These are phyloP conservation scores for Fusarium gaditjirri DNA, from an alignment of 2,329 filamentous ascomycete species.

Conservation along the genomic window DNA sequence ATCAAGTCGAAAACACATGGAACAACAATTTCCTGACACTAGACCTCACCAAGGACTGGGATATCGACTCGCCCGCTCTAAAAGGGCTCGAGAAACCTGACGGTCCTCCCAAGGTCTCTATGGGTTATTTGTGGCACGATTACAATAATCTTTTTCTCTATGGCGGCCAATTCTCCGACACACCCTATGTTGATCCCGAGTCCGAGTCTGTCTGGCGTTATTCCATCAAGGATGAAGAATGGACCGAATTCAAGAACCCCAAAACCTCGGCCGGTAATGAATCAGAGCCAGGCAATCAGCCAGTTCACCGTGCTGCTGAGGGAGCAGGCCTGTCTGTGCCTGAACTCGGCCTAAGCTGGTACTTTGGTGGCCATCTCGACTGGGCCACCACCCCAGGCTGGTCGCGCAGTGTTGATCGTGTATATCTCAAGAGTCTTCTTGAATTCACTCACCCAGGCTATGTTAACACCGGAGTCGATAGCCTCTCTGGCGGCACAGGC, in stretches of 20 bases:
- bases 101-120: conserved; percentile 76
- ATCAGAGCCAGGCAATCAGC: conserved; percentile 64
- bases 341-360: conserved; percentile 77
- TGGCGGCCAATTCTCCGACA: conserved; percentile 77
- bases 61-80: conserved; percentile 70
- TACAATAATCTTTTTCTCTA: conserved; percentile 77
- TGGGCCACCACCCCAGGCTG: conserved; percentile 68
- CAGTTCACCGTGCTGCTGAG: conserved; percentile 76
- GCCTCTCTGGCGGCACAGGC: conserved; percentile 61
- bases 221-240: conserved; percentile 65
- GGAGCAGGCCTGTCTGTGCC: conserved; percentile 78
- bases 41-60: conserved; percentile 80
- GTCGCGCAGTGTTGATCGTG: conserved; percentile 70
- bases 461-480: conserved; percentile 69
- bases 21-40: conserved; percentile 79
- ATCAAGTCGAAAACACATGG: conserved; percentile 74
- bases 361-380: conserved; percentile 82
- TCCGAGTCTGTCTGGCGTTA: conserved; percentile 77
- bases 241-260: conserved; percentile 71
- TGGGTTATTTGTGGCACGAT: conserved; percentile 82
- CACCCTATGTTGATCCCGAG: conserved; percentile 64
- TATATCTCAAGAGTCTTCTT: conserved; percentile 79
- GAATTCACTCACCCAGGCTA: conserved; percentile 81
- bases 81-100: conserved; percentile 71
- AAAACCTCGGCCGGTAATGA: conserved; percentile 71